phyloP scores from a whole-genome alignment of 163 green algal genomes.

The Scenedesmus sp. region DNA sequence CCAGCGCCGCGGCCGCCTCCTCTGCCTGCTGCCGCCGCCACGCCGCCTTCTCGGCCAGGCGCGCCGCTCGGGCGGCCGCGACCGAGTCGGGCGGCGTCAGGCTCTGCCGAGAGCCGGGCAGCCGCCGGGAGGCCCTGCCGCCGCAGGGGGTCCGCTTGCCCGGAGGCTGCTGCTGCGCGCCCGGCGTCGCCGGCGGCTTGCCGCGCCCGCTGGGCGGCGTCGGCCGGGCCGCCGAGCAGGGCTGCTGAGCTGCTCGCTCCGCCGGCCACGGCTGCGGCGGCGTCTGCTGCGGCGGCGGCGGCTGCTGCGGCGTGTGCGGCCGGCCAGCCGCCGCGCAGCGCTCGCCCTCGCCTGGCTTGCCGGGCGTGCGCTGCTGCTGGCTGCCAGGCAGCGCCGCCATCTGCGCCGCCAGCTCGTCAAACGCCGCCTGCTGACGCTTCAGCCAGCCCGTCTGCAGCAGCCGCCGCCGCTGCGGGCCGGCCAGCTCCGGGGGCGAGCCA shows the following conservation, averaged over 20 bases:
- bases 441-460: conserved; percentile 46
- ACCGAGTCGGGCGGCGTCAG: conserved; percentile 17
- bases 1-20: conserved; percentile 9
- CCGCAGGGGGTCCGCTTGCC: not conserved
- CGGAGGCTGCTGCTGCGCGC: not conserved
- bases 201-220: conserved; percentile 10
- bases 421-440: conserved; percentile 48
- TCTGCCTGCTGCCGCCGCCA: conserved; percentile 30
- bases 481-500: too few species aligned
- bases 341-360: too few species aligned
- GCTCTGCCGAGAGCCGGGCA: conserved; percentile 7
- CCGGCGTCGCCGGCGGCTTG: not conserved
- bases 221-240: not conserved
- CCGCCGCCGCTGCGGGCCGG: conserved; percentile 3
- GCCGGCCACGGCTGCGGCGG: not conserved
- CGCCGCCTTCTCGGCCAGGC: not conserved
- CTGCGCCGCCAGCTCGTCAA: conserved; percentile 44
- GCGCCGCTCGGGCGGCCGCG: conserved; percentile 2
- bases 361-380: not conserved
- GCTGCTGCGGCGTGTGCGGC: not conserved
- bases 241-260: conserved; percentile 1
- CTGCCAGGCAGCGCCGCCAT: conserved; percentile 17
- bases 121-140: not conserved
- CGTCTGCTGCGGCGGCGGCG: not conserved
- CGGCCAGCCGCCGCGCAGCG: too few species aligned